phyloP scores from a whole-genome alignment of 2,329 filamentous ascomycete species.

The Chrysosporium queenslandicum region DNA sequence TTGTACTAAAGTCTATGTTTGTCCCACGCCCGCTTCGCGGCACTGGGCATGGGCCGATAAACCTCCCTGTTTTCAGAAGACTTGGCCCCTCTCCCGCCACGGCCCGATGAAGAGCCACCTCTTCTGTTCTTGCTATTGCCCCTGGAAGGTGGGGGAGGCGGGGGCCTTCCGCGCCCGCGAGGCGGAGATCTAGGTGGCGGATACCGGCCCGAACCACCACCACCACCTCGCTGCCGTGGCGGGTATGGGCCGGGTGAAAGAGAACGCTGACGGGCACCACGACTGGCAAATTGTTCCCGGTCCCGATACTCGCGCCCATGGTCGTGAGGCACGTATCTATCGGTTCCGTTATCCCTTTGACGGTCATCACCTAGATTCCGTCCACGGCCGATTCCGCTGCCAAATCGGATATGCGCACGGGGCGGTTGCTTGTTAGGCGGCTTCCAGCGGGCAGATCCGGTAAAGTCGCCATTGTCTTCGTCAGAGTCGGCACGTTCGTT shows the following conservation, averaged over 20 bases:
- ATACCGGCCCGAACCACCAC: slow-evolving; percentile 17
- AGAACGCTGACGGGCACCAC: slow-evolving; percentile 25
- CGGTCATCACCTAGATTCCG: slow-evolving; percentile 21
- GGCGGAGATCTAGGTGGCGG: slow-evolving; percentile 20
- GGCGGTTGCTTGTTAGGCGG: slow-evolving; percentile 22
- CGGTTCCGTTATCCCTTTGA: slow-evolving; percentile 7
- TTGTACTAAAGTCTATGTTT: slow-evolving; percentile 23
- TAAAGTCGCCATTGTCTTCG: slow-evolving; percentile 30
- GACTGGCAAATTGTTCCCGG: slow-evolving; percentile 22
- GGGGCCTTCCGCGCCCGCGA: slow-evolving; percentile 13
- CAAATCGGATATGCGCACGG: slow-evolving; percentile 31
- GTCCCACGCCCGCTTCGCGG: slow-evolving; percentile 28
- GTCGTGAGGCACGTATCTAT: slow-evolving; percentile 14
- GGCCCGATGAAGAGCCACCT: slow-evolving; percentile 14
- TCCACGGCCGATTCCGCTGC: slow-evolving; percentile 24
- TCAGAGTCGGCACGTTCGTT: slow-evolving; percentile 24
- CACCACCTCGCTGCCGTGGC: slow-evolving; percentile 14
- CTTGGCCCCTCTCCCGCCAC: slow-evolving; percentile 16
- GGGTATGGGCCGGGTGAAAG: slow-evolving; percentile 24
- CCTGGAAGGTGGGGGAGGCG: slow-evolving; percentile 13
- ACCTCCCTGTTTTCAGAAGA: slow-evolving; percentile 18
- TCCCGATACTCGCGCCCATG: slow-evolving; percentile 19
- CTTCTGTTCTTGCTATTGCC: slow-evolving; percentile 15
- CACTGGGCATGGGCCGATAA: slow-evolving; percentile 29
- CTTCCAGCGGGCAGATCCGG: slow-evolving; percentile 23